Evolutionary conservation across 2,329 filamentous ascomycete species (phyloP), one percentile per base, ranked within the genome.

Genomic region (Aureobasidium sp.): DNA sequence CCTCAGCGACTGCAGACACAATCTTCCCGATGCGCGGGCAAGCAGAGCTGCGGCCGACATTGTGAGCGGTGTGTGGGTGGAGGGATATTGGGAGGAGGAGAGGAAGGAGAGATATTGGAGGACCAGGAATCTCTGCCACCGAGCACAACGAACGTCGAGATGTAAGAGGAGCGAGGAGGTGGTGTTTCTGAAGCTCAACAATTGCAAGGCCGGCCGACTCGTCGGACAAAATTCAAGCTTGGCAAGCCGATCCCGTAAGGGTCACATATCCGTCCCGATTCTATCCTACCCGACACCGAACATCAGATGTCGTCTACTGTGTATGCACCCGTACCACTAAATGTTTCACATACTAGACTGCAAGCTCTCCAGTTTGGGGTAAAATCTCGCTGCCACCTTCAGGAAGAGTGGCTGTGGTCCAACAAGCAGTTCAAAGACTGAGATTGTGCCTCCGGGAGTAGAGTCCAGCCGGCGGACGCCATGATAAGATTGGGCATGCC

Each of bases 11-110:
- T 67, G 66, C 68, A 71, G 70, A 70, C 70, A 73, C 66, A 77
- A 72, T 73, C 77, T 75, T 69, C 70, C 70, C 61, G 77, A 76
- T 64, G 74, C 73, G 69, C 78, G 74, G 63, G 76, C 69, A 64
- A 80, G 71, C 66, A 79, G 68, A 57, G 76, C 75, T 63, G 76
- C 74, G 65, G 82, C 80, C 74, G 82, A 81, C 82, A 84, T 85
- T 73, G 75, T 69, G 71, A 49, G 48, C 42, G 60, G 39, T 51
- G 55, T 61, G 37, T 64, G 63, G 42, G 61, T 8, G 62, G 61
- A 61, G 59, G 29, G 25, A 41, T 36, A 45, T 62, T 61, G 59
- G 42, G 25, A 55, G 21, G 39, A 62, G 16, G 21, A 48, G 42
- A 63, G 51, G 59, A 65, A 42, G 61, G 55, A 62, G 49, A 63